Evolutionary conservation across 345 rosid species (phyloP), one percentile per base, ranked within the genome.

Genomic region (Ceriops decandra): DNA sequence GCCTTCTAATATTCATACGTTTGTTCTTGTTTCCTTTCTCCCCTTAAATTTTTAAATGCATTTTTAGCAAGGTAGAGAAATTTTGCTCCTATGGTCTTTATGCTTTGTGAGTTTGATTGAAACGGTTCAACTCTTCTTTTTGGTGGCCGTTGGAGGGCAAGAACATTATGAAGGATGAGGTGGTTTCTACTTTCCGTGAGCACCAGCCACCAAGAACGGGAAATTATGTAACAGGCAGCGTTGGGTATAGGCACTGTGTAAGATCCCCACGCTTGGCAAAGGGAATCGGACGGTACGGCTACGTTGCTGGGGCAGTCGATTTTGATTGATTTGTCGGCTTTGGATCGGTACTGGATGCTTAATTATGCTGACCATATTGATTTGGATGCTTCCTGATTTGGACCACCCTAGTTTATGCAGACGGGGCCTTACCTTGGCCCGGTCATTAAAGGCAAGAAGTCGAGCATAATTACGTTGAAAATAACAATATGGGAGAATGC

Each of bases 81-180:
- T 13, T 42, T 13, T 42, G 49, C 19, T 13, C 16, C 16, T 42
- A 13, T 0, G 19, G 17, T 17, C 49, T 42, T 42, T 42, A 13
- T 13, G 49, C 68, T 5, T 13, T 4, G 49, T n/a, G 52, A 30
- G 8, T 11, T 49, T 42, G 26, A 10, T 64, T 57, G 76, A 65
- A 74, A 74, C 75, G 27, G 70, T 72, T 74, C 64, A 11, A 62
- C 58, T 52, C 21, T 57, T 27, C 57, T 6, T 2, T 54, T 49
- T 49, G 64, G 66, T 46, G 75, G 82, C 72, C 74, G 77, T 76
- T 78, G 67, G 71, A 73, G 70, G 71, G 86, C 84, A 76, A 76
- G 35, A 75, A 66, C 35, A 66, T 73, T 67, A 70, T 78, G 84
- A 83, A 52, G 66, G 27, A 51, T 26, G 64, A 28, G 20, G 7